A percentile compares a stretch with the other conserved stretches of the same genome.
These are phyloP conservation scores for Willaertia magna DNA, from an alignment of 208 protist species.

Conservation along the genomic window DNA sequence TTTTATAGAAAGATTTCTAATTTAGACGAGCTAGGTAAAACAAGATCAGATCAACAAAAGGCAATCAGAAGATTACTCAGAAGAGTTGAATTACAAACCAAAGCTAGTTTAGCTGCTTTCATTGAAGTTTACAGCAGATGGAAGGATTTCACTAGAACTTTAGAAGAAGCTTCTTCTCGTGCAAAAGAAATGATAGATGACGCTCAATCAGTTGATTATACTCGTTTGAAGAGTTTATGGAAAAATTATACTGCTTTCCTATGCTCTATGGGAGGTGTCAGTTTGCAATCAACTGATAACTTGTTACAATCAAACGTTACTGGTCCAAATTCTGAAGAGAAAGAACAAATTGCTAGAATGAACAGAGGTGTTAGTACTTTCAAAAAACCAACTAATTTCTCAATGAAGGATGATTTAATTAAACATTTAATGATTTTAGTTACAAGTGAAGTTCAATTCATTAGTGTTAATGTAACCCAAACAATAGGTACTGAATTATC, in stretches of 20 bases:
- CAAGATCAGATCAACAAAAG: neutral
- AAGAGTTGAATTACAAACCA: neutral
- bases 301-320: neutral
- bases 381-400: neutral
- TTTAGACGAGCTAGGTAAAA: neutral
- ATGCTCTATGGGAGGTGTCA: neutral
- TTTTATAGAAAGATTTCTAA: neutral
- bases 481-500: neutral
- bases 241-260: constrained; percentile 6
- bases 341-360: neutral
- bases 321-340: neutral
- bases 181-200: neutral
- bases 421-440: neutral
- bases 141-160: neutral
- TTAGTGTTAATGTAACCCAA: neutral
- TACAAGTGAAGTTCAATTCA: neutral
- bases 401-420: neutral
- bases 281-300: neutral
- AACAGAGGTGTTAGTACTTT: neutral
- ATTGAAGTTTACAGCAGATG: neutral
- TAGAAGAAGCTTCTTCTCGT: neutral
- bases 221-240: neutral
- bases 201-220: neutral
- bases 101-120: neutral
- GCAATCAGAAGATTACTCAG: neutral